These are phyloP conservation scores for Kuraishia capsulata DNA, from an alignment of 805 yeast genomes.

Conservation along the genomic window DNA sequence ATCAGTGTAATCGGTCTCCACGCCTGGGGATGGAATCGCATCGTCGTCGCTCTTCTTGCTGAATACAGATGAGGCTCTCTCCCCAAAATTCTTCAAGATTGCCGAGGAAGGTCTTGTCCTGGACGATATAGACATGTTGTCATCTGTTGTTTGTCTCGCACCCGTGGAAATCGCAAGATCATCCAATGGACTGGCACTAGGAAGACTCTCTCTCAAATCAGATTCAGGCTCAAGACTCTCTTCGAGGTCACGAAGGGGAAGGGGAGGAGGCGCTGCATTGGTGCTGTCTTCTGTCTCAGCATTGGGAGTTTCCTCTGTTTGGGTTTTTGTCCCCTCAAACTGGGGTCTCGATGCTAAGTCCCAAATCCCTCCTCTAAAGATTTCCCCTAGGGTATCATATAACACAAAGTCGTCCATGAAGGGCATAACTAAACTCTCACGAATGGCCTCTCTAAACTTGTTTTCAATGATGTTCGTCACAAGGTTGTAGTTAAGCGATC, in stretches of 20 bases:
- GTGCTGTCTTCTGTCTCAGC: background rate
- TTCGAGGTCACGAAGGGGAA: background rate
- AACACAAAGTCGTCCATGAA: constrained; percentile 82
- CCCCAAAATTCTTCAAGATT: constrained; percentile 5
- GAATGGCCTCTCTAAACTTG: constrained; percentile 69
- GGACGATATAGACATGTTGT: constrained; percentile 1
- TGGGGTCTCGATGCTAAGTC: constrained; percentile 29
- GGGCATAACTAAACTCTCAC: constrained; percentile 76
- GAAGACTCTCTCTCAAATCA: constrained; percentile 2
- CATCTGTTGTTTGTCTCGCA: background rate
- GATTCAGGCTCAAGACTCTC: background rate
- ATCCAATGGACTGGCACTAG: constrained; percentile 6
- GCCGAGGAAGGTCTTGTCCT: constrained; percentile 2
- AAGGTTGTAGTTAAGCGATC: constrained; percentile 69
- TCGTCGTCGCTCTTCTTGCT: constrained; percentile 15
- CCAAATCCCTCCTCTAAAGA: constrained; percentile 94
- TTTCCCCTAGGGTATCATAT: constrained; percentile 52
- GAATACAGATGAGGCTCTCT: constrained; percentile 6
- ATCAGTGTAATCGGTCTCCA: no score
- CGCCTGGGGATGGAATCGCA: constrained; percentile 13
- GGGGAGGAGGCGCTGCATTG: background rate
- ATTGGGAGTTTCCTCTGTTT: background rate
- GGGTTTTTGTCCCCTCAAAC: background rate
- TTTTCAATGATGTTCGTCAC: constrained; percentile 75
- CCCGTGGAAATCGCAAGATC: background rate